A percentile compares a stretch with the other conserved stretches of the same genome.
Evolutionary conservation across 2,329 filamentous ascomycete genomes (phyloP).

Genomic region (Penicillium hordei): DNA sequence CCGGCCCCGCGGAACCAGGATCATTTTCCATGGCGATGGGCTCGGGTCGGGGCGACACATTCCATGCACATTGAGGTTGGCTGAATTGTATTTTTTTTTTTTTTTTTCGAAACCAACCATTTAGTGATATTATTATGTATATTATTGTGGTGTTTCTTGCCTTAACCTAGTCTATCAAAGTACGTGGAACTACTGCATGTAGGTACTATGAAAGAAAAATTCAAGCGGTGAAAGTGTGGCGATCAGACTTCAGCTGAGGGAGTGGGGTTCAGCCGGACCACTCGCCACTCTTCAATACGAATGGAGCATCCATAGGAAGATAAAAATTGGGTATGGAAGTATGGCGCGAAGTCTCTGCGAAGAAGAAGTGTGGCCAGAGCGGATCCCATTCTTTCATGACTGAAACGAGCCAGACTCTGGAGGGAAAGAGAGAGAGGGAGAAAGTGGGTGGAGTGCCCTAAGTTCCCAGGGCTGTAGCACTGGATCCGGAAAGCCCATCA

Average conservation of each 20-base stretch:
- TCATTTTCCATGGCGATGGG: constrained; percentile 28
- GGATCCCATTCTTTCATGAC: constrained; percentile 12
- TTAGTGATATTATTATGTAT: neutral
- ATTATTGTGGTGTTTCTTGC: neutral
- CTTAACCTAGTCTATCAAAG: constrained; percentile 19
- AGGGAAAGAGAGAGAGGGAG: constrained; percentile 9
- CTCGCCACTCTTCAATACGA: constrained; percentile 20
- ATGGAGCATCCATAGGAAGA: constrained; percentile 13
- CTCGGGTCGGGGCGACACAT: constrained; percentile 25
- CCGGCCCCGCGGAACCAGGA: constrained; percentile 30
- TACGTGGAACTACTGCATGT: constrained; percentile 27
- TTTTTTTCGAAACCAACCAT: neutral
- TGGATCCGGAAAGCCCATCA: constrained; percentile 33
- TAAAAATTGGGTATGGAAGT: neutral
- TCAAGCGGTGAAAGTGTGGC: constrained; percentile 27
- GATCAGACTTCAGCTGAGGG: constrained; percentile 30
- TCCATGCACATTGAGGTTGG: constrained; percentile 3
- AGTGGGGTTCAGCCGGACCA: constrained; percentile 22
- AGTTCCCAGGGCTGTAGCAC: constrained; percentile 40
- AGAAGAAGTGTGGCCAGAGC: constrained; percentile 16
- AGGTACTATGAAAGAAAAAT: constrained; percentile 11
- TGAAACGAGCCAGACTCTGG: neutral
- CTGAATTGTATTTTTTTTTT: neutral
- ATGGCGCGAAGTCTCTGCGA: neutral
- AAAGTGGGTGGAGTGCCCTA: constrained; percentile 29